Percentiles rank a stretch among this genome's conserved stretches.
Conservation (phyloP, 305 asterid species). For the Fraxinus paxiana region DNA sequence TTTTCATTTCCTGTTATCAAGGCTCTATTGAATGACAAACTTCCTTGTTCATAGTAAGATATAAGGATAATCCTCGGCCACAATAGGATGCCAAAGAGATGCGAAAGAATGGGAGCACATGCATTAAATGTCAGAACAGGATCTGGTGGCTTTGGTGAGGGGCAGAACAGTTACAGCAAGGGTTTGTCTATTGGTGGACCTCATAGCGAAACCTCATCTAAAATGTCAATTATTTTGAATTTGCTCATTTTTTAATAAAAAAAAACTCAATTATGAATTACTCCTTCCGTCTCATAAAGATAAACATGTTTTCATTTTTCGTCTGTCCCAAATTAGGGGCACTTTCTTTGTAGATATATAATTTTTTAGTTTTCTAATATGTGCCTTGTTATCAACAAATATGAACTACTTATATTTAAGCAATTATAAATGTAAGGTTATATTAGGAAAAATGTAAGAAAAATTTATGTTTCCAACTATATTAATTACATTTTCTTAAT, state of each 20-base stretch:
- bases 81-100: constrained; percentile 16
- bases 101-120: constrained; percentile 20
- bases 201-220: constrained; percentile 29
- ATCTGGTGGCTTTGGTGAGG: constrained; percentile 49
- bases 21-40: neutral
- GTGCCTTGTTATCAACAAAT: no score
- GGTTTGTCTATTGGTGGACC: constrained; percentile 24
- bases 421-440: no score
- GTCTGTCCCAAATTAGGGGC: no score
- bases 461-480: no score
- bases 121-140: constrained; percentile 57
- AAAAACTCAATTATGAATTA: neutral
- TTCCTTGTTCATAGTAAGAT: constrained; percentile 27
- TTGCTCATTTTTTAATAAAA: neutral
- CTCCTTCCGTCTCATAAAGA: no score
- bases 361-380: no score
- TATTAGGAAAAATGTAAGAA: no score
- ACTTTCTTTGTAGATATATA: no score
- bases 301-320: no score
- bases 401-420: no score
- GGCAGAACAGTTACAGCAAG: constrained; percentile 29
- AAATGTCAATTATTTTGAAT: constrained; percentile 27
- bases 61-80: constrained; percentile 27
- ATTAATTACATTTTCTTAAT: no score
- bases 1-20: no score